Percentiles rank a stretch among this genome's conserved stretches.
Evolutionary conservation across 2,329 filamentous ascomycete genomes (phyloP).

Genomic region (Arthrobotrys iridis): DNA sequence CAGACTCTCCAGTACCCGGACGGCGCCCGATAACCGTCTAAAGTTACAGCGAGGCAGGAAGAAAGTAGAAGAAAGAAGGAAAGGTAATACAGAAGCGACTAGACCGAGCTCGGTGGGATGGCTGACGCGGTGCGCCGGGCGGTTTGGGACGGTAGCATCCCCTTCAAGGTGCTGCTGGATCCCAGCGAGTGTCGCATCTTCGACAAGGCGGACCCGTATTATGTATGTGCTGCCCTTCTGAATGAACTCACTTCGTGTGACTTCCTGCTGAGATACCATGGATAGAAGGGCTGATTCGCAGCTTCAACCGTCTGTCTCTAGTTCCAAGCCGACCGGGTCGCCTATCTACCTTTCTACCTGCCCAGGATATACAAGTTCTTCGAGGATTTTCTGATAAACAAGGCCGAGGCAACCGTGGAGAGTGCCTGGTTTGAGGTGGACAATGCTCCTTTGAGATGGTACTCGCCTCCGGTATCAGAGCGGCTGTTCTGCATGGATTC

Average conservation of each 20-base stretch:
- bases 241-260: neutral
- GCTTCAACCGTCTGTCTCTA: slow-evolving; percentile 36
- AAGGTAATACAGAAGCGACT: neutral
- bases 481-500: neutral
- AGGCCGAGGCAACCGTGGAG: slow-evolving; percentile 61
- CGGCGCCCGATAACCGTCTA: neutral
- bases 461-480: neutral
- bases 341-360: slow-evolving; percentile 74
- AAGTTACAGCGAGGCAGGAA: neutral
- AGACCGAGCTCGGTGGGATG: slow-evolving; percentile 8
- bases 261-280: slow-evolving; percentile 36
- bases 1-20: too few relatives aligned
- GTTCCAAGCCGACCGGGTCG: slow-evolving; percentile 72
- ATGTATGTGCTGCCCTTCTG: slow-evolving; percentile 53
- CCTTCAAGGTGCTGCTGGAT: slow-evolving; percentile 57
- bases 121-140: slow-evolving; percentile 55
- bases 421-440: slow-evolving; percentile 70
- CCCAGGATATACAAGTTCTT: slow-evolving; percentile 73
- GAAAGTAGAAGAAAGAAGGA: neutral
- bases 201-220: slow-evolving; percentile 57
- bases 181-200: slow-evolving; percentile 57
- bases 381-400: slow-evolving; percentile 68
- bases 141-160: slow-evolving; percentile 58
- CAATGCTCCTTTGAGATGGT: slow-evolving; percentile 74
- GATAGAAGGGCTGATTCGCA: slow-evolving; percentile 45